These are phyloP conservation scores for Paramecium biaurelia DNA, from an alignment of 73 alveolate species.

Conservation along the genomic window DNA sequence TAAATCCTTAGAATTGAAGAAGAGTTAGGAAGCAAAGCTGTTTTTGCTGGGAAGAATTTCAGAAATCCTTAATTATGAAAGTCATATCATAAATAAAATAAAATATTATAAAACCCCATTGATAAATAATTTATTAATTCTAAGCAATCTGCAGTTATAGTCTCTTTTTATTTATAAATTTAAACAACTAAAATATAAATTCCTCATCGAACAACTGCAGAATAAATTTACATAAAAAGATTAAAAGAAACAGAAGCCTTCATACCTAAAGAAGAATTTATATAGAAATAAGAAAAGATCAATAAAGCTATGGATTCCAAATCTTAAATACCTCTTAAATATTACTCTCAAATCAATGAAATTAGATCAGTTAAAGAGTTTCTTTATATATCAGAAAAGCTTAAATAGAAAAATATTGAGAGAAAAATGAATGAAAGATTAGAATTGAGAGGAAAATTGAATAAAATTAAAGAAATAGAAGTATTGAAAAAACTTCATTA, in stretches of 20 bases:
- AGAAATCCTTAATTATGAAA: conserved; percentile 80
- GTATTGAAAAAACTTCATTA: not conserved
- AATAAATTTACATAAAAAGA: conserved; percentile 1
- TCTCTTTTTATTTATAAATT: too few species aligned
- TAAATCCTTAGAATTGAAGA: conserved; percentile 97
- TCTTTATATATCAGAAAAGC: conserved; percentile 22
- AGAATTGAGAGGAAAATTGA: not conserved
- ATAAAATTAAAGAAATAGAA: conserved; percentile 19
- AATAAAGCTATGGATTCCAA: not conserved
- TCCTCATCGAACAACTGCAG: conserved; percentile 35
- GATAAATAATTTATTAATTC: not conserved
- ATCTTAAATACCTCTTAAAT: not conserved
- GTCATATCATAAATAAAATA: not conserved
- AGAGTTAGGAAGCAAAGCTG: conserved; percentile 92
- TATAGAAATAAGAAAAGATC: not conserved
- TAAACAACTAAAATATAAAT: not conserved
- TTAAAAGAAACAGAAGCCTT: conserved; percentile 27
- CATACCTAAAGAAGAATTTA: conserved; percentile 7
- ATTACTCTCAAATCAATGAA: conserved; percentile 46
- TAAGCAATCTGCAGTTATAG: not conserved
- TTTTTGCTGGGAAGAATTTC: conserved; percentile 93
- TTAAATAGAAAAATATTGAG: conserved; percentile 9
- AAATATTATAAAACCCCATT: not conserved
- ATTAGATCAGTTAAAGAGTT: conserved; percentile 48
- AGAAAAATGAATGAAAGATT: conserved; percentile 8